A percentile compares a stretch with the other conserved stretches of the same genome.
These are phyloP conservation scores for Cadophora sp. DNA, from an alignment of 2,329 filamentous ascomycete genomes.

Conservation along the genomic window DNA sequence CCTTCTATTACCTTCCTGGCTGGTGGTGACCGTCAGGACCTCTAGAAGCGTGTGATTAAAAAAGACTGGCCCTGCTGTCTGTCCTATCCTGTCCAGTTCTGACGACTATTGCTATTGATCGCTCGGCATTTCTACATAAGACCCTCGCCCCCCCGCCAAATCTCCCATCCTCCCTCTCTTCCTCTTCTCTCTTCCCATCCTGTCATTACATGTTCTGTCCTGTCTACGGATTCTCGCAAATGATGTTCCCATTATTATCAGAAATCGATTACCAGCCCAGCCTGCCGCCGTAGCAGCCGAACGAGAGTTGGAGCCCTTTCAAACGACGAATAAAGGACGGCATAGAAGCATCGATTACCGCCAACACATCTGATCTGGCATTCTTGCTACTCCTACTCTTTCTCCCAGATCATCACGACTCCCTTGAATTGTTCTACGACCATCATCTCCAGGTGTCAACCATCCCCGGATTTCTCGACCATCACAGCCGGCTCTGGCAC, in stretches of 20 bases:
- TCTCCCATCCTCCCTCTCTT: conserved; percentile 23
- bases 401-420: conserved; percentile 20
- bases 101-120: conserved; percentile 30
- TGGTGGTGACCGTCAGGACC: conserved; percentile 31
- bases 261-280: conserved; percentile 17
- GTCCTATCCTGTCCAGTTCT: conserved; percentile 14
- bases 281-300: conserved; percentile 34
- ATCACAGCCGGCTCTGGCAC: conserved; percentile 15
- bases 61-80: conserved; percentile 33
- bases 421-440: conserved; percentile 13
- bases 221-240: conserved; percentile 1
- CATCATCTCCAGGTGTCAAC: conserved; percentile 20
- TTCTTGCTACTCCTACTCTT: conserved; percentile 19
- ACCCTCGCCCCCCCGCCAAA: conserved; percentile 24
- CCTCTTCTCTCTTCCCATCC: conserved; percentile 19
- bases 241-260: conserved; percentile 4
- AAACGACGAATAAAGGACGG: conserved; percentile 28
- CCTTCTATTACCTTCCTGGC: no score
- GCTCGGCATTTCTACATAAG: conserved; percentile 40
- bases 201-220: conserved; percentile 19
- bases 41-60: conserved; percentile 36
- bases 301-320: conserved; percentile 24
- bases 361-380: conserved; percentile 20
- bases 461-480: conserved; percentile 5
- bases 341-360: conserved; percentile 24